Evolutionary conservation across 2,329 filamentous ascomycete genomes (phyloP).

Genomic region (Septoria linicola): DNA sequence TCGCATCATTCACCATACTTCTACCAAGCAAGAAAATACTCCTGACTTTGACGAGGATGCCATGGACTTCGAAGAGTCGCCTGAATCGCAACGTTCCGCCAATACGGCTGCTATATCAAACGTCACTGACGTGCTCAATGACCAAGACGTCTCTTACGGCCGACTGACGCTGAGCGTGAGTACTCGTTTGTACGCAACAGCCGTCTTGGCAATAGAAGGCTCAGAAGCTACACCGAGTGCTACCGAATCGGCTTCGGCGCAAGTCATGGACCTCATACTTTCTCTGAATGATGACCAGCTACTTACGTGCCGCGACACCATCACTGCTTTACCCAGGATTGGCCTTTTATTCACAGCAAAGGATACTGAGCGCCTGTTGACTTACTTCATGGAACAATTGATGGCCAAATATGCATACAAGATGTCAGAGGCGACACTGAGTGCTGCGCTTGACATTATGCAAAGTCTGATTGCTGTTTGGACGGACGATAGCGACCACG

Average conservation of each 20-base stretch:
- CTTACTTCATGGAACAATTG: constrained; percentile 49
- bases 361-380: constrained; percentile 49
- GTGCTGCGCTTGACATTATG: constrained; percentile 67
- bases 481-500: constrained; percentile 55
- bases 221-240: not conserved
- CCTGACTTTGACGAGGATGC: constrained; percentile 52
- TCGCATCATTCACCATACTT: constrained; percentile 15
- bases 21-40: constrained; percentile 13
- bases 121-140: constrained; percentile 49
- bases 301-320: constrained; percentile 28
- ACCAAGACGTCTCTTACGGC: constrained; percentile 31
- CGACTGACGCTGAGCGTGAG: constrained; percentile 24
- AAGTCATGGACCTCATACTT: constrained; percentile 30
- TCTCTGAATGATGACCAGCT: constrained; percentile 25
- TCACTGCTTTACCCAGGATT: constrained; percentile 27
- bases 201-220: constrained; percentile 9
- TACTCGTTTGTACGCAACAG: constrained; percentile 28
- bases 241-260: constrained; percentile 12
- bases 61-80: constrained; percentile 67
- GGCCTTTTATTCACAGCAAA: constrained; percentile 29
- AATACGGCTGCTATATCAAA: constrained; percentile 40
- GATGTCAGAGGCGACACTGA: constrained; percentile 71
- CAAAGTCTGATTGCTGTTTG: constrained; percentile 63
- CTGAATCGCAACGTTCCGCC: constrained; percentile 59
- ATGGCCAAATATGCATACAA: constrained; percentile 60